Evolutionary conservation across 2,329 filamentous ascomycete genomes (phyloP), one percentile per base, ranked within the genome.

Genomic region (Penicillium sp.): DNA sequence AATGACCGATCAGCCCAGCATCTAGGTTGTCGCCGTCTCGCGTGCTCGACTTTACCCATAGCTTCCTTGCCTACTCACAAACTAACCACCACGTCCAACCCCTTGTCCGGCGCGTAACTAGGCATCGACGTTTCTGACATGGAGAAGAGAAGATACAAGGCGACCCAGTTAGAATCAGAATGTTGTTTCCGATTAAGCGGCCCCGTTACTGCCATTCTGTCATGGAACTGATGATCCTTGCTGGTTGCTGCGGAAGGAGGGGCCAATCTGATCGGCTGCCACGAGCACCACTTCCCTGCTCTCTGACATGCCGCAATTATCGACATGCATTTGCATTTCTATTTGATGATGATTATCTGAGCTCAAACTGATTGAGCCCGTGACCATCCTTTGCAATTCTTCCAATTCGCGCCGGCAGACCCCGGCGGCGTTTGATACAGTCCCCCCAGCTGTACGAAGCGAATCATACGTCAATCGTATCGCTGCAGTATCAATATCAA

Each of bases 141-240:
- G 45, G 31, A 38, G 9, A 41, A 23, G n/a, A 15, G 21, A 26
- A 3, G 23, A n/a, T 54, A 23, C 29, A 58, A 57, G 59, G 60
- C 56, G 31, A 21, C 23, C 38, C 47, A 62, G 60, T 57, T 57
- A 58, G 35, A 44, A 38, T 58, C 41, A 15, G 62, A 56, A 64
- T 57, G 51, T n/a, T 56, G 60, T 41, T 49, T 30, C 59, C 56
- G 56, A 60, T 46, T 29, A 63, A 65, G 45, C 52, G 58, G 61
- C 56, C 17, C 52, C 62, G 57, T 60, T 49, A 62, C 64, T 66
- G 64, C 47, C 41, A 52, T 67, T 53, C 23, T 48, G 21, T 26
- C 7, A 17, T 30, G 6, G 64, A 71, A 68, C 66, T 47, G 65
- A 65, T 61, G 65, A 70, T 70, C 67, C 30, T 23, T 59, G 47